These are phyloP conservation scores for Aureobasidium musti DNA, from an alignment of 2,329 filamentous ascomycete species.

Conservation along the genomic window DNA sequence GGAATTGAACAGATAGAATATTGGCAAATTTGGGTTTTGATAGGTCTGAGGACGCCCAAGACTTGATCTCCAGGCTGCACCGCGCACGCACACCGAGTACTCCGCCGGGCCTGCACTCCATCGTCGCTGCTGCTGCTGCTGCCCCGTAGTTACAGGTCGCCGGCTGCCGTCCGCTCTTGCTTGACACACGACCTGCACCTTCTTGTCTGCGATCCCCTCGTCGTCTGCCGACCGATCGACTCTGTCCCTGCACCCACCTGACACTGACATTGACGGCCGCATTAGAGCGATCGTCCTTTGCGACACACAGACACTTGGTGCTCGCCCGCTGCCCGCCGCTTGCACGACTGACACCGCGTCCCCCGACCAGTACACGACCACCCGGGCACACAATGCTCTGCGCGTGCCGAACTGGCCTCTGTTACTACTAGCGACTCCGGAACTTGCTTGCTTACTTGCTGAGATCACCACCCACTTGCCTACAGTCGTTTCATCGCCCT, in stretches of 20 bases:
- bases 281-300: not conserved
- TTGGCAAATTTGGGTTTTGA: not conserved
- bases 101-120: not conserved
- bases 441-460: not conserved
- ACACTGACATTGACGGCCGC: conserved; percentile 6
- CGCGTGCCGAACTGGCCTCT: conserved; percentile 4
- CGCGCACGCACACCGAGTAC: conserved; percentile 5
- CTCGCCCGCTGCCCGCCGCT: conserved; percentile 10
- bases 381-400: conserved; percentile 19
- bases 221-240: not conserved
- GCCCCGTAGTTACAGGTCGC: not conserved
- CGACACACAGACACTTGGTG: conserved; percentile 21
- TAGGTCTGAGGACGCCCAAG: conserved; percentile 15
- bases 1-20: not conserved
- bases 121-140: conserved; percentile 4
- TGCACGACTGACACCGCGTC: conserved; percentile 2
- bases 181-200: conserved; percentile 7
- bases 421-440: conserved; percentile 1
- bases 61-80: conserved; percentile 5
- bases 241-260: not conserved
- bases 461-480: not conserved
- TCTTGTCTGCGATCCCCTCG: not conserved
- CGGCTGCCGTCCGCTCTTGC: conserved; percentile 4
- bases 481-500: conserved; percentile 12
- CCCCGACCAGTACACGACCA: not conserved